These are phyloP conservation scores for Rhodamnia rubescens DNA, from an alignment of 345 rosid species.

Conservation along the genomic window DNA sequence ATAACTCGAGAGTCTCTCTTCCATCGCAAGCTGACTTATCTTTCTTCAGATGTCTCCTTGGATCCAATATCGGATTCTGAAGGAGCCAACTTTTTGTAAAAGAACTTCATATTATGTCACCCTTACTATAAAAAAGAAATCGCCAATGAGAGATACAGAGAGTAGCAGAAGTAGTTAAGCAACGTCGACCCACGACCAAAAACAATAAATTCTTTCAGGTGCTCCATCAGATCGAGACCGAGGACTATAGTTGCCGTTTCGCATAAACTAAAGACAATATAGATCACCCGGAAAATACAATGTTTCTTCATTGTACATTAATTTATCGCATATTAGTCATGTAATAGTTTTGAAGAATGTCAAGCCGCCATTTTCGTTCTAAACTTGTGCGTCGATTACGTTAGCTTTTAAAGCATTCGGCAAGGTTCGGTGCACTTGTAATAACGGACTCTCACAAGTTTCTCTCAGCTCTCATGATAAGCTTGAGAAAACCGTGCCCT, in stretches of 20 bases:
- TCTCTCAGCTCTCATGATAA: background rate
- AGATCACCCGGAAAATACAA: background rate
- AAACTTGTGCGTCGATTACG: background rate
- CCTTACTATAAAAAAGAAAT: background rate
- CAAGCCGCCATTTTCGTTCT: no score
- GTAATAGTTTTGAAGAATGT: no score
- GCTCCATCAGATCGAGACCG: background rate
- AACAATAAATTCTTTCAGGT: background rate
- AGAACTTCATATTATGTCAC: background rate
- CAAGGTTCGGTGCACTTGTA: background rate
- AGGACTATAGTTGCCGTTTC: background rate
- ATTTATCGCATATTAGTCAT: background rate
- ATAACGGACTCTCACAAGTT: background rate
- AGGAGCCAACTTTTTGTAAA: background rate
- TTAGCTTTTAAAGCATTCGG: background rate
- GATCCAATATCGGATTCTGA: background rate
- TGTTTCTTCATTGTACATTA: background rate
- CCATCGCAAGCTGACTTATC: accelerated
- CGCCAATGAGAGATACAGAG: background rate
- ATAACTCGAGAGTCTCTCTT: background rate
- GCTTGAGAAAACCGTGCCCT: background rate
- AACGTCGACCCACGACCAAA: background rate
- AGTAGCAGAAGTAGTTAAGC: background rate
- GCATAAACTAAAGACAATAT: background rate
- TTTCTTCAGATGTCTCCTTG: background rate